A percentile compares a stretch with the other conserved stretches of the same genome.
Conservation (phyloP, 2,329 filamentous ascomycete species). For the Incumbomyces lentus region DNA sequence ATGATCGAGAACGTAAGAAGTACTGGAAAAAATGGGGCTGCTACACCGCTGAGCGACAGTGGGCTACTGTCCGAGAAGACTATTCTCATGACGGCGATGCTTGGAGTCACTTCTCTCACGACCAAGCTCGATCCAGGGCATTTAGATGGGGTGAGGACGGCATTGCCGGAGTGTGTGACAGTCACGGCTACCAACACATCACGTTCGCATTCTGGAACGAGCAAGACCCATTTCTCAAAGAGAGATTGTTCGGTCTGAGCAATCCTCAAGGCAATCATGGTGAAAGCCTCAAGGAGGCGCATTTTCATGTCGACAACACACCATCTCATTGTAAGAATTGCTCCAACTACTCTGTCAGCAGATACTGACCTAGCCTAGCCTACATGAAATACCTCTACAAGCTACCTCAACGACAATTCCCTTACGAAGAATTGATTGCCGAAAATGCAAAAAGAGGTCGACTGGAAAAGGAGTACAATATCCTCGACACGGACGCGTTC, state of each 20-base stretch:
- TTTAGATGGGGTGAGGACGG: slow-evolving; percentile 96
- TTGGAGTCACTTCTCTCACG: slow-evolving; percentile 94
- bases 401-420: slow-evolving; percentile 83
- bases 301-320: slow-evolving; percentile 94
- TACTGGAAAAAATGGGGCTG: slow-evolving; percentile 99
- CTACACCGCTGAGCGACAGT: slow-evolving; percentile 87
- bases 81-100: slow-evolving; percentile 85
- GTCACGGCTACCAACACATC: slow-evolving; percentile 83
- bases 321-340: slow-evolving; percentile 47
- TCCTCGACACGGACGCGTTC: slow-evolving; percentile 80
- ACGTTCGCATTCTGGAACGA: slow-evolving; percentile 97
- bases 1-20: slow-evolving; percentile 70
- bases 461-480: slow-evolving; percentile 78
- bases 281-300: slow-evolving; percentile 90
- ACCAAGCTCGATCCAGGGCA: slow-evolving; percentile 75
- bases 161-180: slow-evolving; percentile 90
- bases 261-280: slow-evolving; percentile 97
- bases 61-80: slow-evolving; percentile 85
- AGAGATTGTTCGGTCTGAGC: slow-evolving; percentile 85
- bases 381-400: slow-evolving; percentile 99
- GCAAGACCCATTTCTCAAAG: slow-evolving; percentile 88
- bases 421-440: slow-evolving; percentile 76
- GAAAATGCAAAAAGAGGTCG: slow-evolving; percentile 71
- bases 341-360: not conserved
- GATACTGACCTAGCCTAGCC: slow-evolving; percentile 26